Evolutionary conservation across 2,329 filamentous ascomycete genomes (phyloP).

Genomic region (Botrytis byssoidea): DNA sequence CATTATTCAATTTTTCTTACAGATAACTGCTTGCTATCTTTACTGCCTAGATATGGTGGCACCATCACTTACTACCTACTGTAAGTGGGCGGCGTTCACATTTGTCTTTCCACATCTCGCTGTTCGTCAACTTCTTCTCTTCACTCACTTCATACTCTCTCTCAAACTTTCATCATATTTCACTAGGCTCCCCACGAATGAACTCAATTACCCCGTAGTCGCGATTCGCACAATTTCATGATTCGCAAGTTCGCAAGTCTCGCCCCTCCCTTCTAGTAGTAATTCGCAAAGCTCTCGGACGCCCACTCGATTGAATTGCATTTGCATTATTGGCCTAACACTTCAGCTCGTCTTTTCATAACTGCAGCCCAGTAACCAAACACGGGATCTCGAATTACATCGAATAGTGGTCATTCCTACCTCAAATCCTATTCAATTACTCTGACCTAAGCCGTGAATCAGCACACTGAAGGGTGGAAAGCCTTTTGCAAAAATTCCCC

Average conservation of each 20-base stretch:
- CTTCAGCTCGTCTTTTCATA: constrained; percentile 13
- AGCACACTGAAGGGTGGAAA: constrained; percentile 1
- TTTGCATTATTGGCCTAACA: constrained; percentile 9
- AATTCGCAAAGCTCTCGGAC: not conserved
- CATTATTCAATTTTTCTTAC: not conserved
- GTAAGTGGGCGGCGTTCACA: constrained; percentile 1
- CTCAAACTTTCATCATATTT: not conserved
- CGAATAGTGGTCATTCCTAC: not conserved
- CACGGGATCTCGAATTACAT: constrained; percentile 8
- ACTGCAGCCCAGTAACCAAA: constrained; percentile 6
- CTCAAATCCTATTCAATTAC: not conserved
- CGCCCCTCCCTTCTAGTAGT: not conserved
- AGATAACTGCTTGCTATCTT: not conserved
- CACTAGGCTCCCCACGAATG: not conserved
- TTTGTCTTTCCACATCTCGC: not conserved
- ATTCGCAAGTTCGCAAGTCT: constrained; percentile 4
- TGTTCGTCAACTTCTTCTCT: not conserved
- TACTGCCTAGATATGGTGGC: constrained; percentile 11
- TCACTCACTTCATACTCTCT: not conserved
- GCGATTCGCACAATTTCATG: not conserved
- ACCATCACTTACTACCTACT: not conserved
- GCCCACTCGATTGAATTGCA: constrained; percentile 9
- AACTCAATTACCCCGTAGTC: not conserved
- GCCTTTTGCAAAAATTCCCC: constrained; percentile 3
- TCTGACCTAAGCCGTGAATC: constrained; percentile 22